Evolutionary conservation across 768 basidiomycete species (phyloP).

Genomic region (Megacollybia marginata): DNA sequence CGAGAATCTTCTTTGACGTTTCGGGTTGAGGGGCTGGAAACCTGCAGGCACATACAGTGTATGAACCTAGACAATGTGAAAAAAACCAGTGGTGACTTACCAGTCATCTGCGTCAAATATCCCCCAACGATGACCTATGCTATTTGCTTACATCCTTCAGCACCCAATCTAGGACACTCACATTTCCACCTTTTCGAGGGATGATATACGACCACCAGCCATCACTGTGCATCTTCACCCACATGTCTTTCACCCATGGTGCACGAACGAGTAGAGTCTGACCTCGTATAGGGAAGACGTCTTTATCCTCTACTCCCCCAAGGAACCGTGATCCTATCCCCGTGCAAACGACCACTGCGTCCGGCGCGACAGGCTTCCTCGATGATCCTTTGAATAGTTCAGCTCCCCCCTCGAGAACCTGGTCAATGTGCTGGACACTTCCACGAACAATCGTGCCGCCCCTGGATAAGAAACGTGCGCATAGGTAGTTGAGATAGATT

Average conservation of each 20-base stretch:
- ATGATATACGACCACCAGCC: conserved; percentile 47
- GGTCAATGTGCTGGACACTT: conserved; percentile 59
- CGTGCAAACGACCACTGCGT: conserved; percentile 62
- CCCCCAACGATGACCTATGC: conserved; percentile 44
- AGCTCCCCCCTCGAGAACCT: conserved; percentile 59
- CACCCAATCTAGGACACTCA: neutral
- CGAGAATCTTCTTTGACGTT: conserved; percentile 9
- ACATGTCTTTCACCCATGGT: conserved; percentile 5
- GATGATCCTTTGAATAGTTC: conserved; percentile 23
- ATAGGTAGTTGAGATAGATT: conserved; percentile 64
- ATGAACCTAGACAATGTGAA: neutral
- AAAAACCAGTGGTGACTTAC: conserved; percentile 7
- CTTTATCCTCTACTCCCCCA: conserved; percentile 74
- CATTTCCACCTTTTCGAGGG: conserved; percentile 44
- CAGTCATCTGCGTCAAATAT: conserved; percentile 42
- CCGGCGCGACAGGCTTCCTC: conserved; percentile 22
- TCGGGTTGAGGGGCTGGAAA: conserved; percentile 12
- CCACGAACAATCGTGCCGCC: conserved; percentile 61
- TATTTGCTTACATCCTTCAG: too few species aligned
- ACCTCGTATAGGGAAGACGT: conserved; percentile 71
- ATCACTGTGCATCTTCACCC: neutral
- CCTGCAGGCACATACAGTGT: conserved; percentile 1
- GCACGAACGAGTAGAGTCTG: conserved; percentile 71
- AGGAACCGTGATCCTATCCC: conserved; percentile 71
- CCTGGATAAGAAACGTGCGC: conserved; percentile 48